These are phyloP conservation scores for Gossypium davidsonii DNA, from an alignment of 441 rosid species.

Conservation along the genomic window DNA sequence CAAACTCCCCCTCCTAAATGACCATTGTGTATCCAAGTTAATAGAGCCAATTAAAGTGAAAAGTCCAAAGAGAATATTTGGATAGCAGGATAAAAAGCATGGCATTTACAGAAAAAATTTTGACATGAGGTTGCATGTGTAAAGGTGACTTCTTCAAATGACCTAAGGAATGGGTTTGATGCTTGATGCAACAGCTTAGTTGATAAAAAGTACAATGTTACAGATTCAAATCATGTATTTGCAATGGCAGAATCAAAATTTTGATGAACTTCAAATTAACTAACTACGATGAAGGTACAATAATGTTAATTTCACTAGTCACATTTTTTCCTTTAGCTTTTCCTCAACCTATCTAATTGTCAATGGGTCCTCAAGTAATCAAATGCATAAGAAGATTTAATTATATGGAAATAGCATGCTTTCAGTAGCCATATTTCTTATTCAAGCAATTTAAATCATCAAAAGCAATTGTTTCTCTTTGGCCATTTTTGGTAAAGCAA, in stretches of 20 bases:
- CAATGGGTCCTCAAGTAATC: neutral
- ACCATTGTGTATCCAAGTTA: neutral
- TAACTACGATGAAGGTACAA: neutral
- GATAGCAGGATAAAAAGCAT: neutral
- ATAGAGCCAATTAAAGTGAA: neutral
- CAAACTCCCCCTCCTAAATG: slow-evolving; percentile 80
- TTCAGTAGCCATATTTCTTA: neutral
- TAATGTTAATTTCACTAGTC: neutral
- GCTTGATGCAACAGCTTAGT: neutral
- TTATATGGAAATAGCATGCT: neutral
- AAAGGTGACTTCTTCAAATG: neutral
- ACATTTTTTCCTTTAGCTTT: neutral
- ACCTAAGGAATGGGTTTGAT: neutral
- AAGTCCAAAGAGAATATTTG: neutral
- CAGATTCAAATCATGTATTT: neutral
- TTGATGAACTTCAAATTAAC: neutral
- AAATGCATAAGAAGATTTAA: neutral
- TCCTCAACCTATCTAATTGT: neutral
- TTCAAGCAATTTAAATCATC: neutral
- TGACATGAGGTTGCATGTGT: neutral
- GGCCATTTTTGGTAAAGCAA: neutral
- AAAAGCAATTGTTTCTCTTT: slow-evolving; percentile 3
- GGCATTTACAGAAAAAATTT: neutral
- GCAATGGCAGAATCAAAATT: neutral
- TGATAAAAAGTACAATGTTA: neutral